These are phyloP conservation scores for Logfia minima DNA, from an alignment of 129 eudicot species.

Conservation along the genomic window DNA sequence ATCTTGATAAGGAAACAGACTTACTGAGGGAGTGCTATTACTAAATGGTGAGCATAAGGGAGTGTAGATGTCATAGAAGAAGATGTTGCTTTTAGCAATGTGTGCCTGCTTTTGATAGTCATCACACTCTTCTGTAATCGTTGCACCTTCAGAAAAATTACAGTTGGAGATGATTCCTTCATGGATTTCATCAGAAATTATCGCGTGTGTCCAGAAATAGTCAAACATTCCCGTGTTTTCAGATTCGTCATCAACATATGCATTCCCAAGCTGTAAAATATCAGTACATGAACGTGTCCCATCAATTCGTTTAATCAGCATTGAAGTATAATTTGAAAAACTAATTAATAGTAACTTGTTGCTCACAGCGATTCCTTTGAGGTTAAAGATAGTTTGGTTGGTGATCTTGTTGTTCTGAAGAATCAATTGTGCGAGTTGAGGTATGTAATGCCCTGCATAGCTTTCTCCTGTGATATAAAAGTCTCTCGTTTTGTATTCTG, in stretches of 20 bases:
- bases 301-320: not conserved
- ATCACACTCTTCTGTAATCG: constrained; percentile 33
- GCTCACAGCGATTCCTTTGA: constrained; percentile 73
- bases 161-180: constrained; percentile 45
- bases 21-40: constrained; percentile 43
- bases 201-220: constrained; percentile 50
- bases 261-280: constrained; percentile 55
- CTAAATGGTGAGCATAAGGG: constrained; percentile 45
- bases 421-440: constrained; percentile 63
- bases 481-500: constrained; percentile 60
- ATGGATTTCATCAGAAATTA: constrained; percentile 54
- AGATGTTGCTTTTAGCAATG: constrained; percentile 33
- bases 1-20: not conserved
- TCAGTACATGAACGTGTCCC: constrained; percentile 6
- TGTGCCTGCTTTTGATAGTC: constrained; percentile 18
- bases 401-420: constrained; percentile 56
- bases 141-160: constrained; percentile 40
- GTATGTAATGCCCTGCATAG: constrained; percentile 63
- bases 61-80: constrained; percentile 50
- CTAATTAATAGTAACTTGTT: not conserved
- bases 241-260: constrained; percentile 42
- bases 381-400: constrained; percentile 61
- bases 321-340: not conserved
- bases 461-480: constrained; percentile 61
- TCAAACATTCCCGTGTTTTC: constrained; percentile 37